A percentile compares a stretch with the other conserved stretches of the same genome.
Conservation (phyloP, 2,329 filamentous ascomycete genomes). For the Fusarium sp. region DNA sequence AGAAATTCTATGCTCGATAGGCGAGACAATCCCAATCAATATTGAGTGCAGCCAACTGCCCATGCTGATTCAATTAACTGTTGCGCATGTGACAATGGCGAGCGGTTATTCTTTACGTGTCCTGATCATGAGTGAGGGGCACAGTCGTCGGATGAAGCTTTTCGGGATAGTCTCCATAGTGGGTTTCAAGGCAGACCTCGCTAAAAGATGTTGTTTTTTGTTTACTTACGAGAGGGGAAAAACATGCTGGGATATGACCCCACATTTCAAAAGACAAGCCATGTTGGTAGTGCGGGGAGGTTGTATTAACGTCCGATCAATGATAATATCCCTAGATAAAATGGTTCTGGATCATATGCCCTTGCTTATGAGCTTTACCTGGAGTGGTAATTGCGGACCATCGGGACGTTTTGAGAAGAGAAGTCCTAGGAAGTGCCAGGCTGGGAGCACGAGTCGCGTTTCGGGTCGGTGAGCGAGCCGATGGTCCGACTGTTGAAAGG, state of each 20-base stretch:
- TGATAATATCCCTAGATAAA: neutral
- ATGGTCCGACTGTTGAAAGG: conserved; percentile 13
- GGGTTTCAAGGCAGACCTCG: conserved; percentile 7
- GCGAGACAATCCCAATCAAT: neutral
- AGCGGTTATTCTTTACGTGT: neutral
- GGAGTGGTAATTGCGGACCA: conserved; percentile 20
- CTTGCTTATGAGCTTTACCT: conserved; percentile 17
- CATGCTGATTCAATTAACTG: neutral
- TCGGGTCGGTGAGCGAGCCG: conserved; percentile 31
- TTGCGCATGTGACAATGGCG: neutral
- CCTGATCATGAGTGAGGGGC: neutral
- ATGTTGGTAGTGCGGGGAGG: conserved; percentile 29
- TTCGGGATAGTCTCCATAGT: conserved; percentile 26
- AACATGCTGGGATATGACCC: conserved; percentile 14
- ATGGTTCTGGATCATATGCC: conserved; percentile 13
- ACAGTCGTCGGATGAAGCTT: conserved; percentile 12
- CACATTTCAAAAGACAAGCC: conserved; percentile 25
- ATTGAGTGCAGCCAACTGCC: neutral
- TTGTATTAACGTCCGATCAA: neutral
- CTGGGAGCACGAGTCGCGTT: conserved; percentile 27
- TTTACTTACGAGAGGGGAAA: conserved; percentile 4
- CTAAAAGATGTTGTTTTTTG: conserved; percentile 24
- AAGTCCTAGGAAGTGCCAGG: conserved; percentile 14
- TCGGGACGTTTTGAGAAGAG: conserved; percentile 17
- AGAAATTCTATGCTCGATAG: neutral